These are phyloP conservation scores for Trichoderma lentiforme DNA, from an alignment of 2,329 filamentous ascomycete genomes.

Conservation along the genomic window DNA sequence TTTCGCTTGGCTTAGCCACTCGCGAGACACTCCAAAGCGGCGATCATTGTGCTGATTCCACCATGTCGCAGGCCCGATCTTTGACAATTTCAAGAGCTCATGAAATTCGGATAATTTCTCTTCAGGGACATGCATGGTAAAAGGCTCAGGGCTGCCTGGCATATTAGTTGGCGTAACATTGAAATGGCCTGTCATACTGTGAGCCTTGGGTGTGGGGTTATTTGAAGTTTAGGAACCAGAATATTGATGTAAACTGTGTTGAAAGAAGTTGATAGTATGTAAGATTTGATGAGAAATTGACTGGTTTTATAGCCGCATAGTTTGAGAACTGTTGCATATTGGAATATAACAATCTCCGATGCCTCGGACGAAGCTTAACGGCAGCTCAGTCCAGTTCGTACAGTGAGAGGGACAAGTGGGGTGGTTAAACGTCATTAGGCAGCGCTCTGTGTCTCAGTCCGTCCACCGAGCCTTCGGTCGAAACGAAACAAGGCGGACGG, in stretches of 20 bases:
- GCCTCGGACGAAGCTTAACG: not conserved
- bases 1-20: not conserved
- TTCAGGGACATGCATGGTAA: not conserved
- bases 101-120: not conserved
- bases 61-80: not conserved
- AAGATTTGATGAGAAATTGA: not conserved
- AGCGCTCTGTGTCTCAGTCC: not conserved
- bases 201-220: not conserved
- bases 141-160: not conserved
- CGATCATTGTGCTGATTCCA: not conserved
- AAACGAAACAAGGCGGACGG: not conserved
- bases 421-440: not conserved
- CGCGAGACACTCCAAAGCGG: not conserved
- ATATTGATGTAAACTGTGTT: not conserved
- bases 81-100: not conserved
- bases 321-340: not conserved
- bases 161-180: not conserved
- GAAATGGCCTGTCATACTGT: not conserved
- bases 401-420: not conserved
- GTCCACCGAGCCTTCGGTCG: not conserved
- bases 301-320: not conserved
- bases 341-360: not conserved
- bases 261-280: not conserved
- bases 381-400: not conserved
- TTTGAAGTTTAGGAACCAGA: not conserved